phyloP scores from a whole-genome alignment of 1,284 basidiomycete genomes.

The Irpex sp. region DNA sequence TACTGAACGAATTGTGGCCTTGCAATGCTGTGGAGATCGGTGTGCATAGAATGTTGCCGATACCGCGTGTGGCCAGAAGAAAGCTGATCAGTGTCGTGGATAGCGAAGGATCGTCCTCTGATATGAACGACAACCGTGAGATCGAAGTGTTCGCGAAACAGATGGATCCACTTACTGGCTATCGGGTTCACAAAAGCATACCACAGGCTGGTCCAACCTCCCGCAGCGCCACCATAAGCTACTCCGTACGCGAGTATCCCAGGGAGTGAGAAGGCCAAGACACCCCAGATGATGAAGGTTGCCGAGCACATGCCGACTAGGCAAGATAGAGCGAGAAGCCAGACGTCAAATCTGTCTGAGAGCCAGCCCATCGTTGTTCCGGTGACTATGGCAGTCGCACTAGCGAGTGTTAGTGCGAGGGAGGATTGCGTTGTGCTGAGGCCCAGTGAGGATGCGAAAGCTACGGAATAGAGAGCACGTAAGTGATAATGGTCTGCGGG shows the following conservation, averaged over 20 bases:
- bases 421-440: conserved; percentile 6
- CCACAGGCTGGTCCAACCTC: conserved; percentile 36
- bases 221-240: conserved; percentile 31
- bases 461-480: no score
- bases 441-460: no score
- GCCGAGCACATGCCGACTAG: conserved; percentile 27
- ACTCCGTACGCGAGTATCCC: conserved; percentile 33
- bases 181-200: conserved; percentile 29
- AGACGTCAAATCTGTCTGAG: conserved; percentile 33
- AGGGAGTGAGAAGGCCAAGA: conserved; percentile 29
- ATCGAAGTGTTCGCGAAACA: background rate
- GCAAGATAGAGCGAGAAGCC: conserved; percentile 28
- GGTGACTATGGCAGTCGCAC: conserved; percentile 27
- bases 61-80: conserved; percentile 33
- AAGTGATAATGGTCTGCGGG: no score
- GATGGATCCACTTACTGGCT: conserved; percentile 22
- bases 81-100: conserved; percentile 34
- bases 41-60: conserved; percentile 40
- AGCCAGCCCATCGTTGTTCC: conserved; percentile 32
- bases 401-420: conserved; percentile 15
- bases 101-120: conserved; percentile 34
- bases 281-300: conserved; percentile 38
- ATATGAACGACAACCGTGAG: background rate
- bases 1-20: conserved; percentile 1
- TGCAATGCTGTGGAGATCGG: conserved; percentile 35